These are phyloP conservation scores for Bruguiera gymnorhiza DNA, from an alignment of 345 rosid species.

Conservation along the genomic window DNA sequence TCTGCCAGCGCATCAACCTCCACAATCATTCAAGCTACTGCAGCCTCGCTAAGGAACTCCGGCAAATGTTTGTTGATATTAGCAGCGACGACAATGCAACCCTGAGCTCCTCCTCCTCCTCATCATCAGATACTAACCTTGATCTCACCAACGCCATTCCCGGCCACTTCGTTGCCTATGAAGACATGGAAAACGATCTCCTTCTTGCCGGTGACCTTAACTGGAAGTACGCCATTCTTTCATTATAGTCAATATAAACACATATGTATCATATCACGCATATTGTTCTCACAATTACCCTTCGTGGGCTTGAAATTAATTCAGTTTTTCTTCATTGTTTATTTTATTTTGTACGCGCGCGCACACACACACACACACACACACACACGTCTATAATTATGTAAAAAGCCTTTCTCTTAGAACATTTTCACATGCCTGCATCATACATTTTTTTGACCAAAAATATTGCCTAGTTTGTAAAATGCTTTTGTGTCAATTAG, in stretches of 20 bases:
- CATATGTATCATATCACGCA: not conserved
- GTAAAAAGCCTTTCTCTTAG: no score
- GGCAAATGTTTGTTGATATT: constrained; percentile 81
- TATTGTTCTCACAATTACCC: no score
- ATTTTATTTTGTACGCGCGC: no score
- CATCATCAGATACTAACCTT: constrained; percentile 32
- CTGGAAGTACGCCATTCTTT: constrained; percentile 58
- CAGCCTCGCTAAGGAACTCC: constrained; percentile 72
- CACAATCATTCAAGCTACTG: constrained; percentile 75
- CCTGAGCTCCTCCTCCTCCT: not conserved
- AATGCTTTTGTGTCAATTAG: not conserved
- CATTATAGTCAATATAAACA: not conserved
- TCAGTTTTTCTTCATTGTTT: no score
- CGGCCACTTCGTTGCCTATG: constrained; percentile 75
- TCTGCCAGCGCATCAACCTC: constrained; percentile 78
- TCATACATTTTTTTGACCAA: no score
- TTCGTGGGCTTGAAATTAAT: no score
- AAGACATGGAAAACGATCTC: constrained; percentile 88
- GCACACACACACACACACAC: no score
- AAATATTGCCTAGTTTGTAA: no score
- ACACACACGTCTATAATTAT: no score
- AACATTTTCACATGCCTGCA: no score
- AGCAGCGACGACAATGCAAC: constrained; percentile 25
- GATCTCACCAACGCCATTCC: constrained; percentile 84
- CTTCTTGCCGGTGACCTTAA: constrained; percentile 91